Base-by-base conservation (phyloP, 2,329 filamentous ascomycete genomes). In the Claviceps africana region DNA sequence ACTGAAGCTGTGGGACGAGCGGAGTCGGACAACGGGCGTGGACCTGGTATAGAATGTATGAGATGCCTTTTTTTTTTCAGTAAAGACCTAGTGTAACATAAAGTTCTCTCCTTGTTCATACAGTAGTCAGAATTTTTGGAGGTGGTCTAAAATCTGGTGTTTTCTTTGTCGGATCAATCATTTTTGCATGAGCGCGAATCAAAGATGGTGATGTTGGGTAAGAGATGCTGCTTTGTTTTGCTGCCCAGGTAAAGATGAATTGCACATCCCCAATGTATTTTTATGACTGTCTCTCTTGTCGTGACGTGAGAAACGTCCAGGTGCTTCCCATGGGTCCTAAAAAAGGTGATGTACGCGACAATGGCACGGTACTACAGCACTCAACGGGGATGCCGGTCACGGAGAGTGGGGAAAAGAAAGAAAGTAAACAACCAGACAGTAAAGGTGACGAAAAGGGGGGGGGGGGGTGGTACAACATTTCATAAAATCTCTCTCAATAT, bases 21-120 rank as follows among this genome's bases (percentile, higher is more conserved):
- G 17, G 42, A 44, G 42, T 21, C 9, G 42, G 21, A 62, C 64
- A 62, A 65, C 15, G n/a, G 62, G 62, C 61, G 62, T 62, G 64
- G 65, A 62, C 65, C 65, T 67, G 70, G 69, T 71, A 76, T 76
- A 76, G 73, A 76, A 70, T 76, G 73, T 76, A 76, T 71, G 70
- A 72, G 70, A 75, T 75, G 71, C 70, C 70, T 68, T 71, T 71
- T 25, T 68, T 71, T 71, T 25, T 69, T 61, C 13, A 33, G 17
- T 51, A 68, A 63, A 69, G 66, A 67, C 69, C 68, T 73, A 73
- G 70, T 76, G 73, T 76, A 76, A 66, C 73, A 76, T 76, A 76
- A 73, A 73, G 65, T 67, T 65, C 62, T 62, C 64, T 53, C 51
- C 40, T 65, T 67, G 64, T 68, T 68, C 61, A 66, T 62, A 62